Percentiles rank a stretch among this genome's conserved stretches.
Conservation (phyloP, 2,329 filamentous ascomycete species). For the Thelonectria blattea region DNA sequence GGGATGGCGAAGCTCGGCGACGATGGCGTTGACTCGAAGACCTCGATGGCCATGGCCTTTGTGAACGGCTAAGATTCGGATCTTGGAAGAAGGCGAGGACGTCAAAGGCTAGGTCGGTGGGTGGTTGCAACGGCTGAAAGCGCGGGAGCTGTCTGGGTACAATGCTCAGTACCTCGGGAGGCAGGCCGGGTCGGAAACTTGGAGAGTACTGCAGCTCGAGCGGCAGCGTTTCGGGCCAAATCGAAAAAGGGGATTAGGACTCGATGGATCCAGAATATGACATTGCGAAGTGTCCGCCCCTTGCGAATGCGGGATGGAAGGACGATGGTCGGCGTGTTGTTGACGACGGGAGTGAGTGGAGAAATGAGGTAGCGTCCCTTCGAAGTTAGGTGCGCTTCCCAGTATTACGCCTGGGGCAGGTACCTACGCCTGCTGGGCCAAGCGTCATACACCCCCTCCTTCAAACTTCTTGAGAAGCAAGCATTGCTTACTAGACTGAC, state of each 20-base stretch:
- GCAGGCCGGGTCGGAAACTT: not conserved
- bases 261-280: constrained; percentile 22
- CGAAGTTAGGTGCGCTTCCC: not conserved
- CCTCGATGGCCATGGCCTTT: constrained; percentile 35
- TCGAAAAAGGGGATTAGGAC: constrained; percentile 15
- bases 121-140: not conserved
- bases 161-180: not conserved
- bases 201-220: not conserved
- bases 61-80: constrained; percentile 1
- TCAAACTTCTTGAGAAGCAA: too few species aligned
- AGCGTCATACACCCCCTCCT: too few species aligned
- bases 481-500: too few species aligned
- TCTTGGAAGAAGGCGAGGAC: not conserved
- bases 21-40: constrained; percentile 28
- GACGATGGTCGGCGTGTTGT: constrained; percentile 21
- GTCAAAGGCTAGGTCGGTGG: not conserved
- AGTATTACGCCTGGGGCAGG: not conserved
- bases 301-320: constrained; percentile 19
- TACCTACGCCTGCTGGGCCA: not conserved
- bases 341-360: constrained; percentile 10
- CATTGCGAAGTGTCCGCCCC: constrained; percentile 33
- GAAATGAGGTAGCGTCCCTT: constrained; percentile 8
- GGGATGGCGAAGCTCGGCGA: constrained; percentile 28
- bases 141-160: not conserved
- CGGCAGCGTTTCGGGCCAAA: not conserved